phyloP scores from a whole-genome alignment of 441 rosid genomes.

The Arabidopsis hybrid region DNA sequence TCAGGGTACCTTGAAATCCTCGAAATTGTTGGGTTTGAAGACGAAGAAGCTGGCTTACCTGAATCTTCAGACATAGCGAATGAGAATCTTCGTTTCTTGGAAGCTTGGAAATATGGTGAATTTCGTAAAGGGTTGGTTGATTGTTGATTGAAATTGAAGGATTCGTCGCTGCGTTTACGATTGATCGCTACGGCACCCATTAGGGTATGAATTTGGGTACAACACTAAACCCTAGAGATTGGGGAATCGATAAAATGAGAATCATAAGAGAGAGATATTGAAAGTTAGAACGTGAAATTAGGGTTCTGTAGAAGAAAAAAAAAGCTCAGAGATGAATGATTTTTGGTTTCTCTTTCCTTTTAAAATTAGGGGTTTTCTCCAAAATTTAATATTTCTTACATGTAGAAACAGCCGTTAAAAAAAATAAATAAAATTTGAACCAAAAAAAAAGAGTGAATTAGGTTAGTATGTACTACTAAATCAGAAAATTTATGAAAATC shows the following conservation, averaged over 20 bases:
- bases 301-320: constrained; percentile 32
- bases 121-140: constrained; percentile 37
- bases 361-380: too few species aligned
- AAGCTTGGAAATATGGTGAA: constrained; percentile 50
- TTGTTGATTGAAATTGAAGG: constrained; percentile 45
- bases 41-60: constrained; percentile 44
- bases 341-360: background rate
- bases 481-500: too few species aligned
- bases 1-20: constrained; percentile 72
- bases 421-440: too few species aligned
- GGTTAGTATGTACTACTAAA: too few species aligned
- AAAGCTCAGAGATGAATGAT: background rate
- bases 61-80: constrained; percentile 44
- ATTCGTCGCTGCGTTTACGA: constrained; percentile 63
- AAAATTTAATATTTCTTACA: too few species aligned
- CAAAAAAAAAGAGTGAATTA: too few species aligned
- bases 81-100: constrained; percentile 54
- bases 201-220: constrained; percentile 20
- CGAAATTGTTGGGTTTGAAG: constrained; percentile 52
- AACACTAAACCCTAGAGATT: constrained; percentile 46
- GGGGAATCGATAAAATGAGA: constrained; percentile 41
- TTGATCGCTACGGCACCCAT: constrained; percentile 70
- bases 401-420: too few species aligned
- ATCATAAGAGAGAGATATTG: constrained; percentile 28
- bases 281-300: constrained; percentile 28